These are phyloP conservation scores for Sugiyamaella japonica DNA, from an alignment of 1,139 yeast genomes.

Conservation along the genomic window DNA sequence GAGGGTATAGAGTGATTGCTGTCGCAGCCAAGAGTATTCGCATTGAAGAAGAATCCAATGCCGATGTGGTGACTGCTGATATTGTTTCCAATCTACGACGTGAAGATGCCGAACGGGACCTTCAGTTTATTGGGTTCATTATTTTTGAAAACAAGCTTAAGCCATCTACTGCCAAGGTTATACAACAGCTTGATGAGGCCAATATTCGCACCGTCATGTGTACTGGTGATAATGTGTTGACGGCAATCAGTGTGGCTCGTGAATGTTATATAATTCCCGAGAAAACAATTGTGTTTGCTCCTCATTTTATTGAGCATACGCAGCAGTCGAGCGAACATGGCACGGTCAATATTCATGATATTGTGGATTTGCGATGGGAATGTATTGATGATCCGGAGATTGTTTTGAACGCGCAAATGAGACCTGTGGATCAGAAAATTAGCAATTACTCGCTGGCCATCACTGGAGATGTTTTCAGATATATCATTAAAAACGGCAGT, in stretches of 20 bases:
- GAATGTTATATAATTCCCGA: constrained; percentile 69
- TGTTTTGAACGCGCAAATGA: constrained; percentile 51
- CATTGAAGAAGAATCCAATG: constrained; percentile 39
- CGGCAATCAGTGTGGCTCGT: constrained; percentile 90
- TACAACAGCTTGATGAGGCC: constrained; percentile 61
- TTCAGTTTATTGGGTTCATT: constrained; percentile 82
- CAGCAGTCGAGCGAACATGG: constrained; percentile 21
- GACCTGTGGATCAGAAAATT: constrained; percentile 16
- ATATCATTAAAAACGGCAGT: constrained; percentile 53
- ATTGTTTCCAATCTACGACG: constrained; percentile 44
- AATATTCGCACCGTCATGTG: constrained; percentile 88
- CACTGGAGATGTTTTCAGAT: constrained; percentile 89
- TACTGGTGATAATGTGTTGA: constrained; percentile 92
- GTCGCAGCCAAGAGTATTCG: constrained; percentile 69
- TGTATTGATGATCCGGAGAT: constrained; percentile 41
- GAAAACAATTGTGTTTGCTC: constrained; percentile 59
- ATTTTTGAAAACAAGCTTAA: constrained; percentile 90
- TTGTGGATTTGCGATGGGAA: constrained; percentile 38
- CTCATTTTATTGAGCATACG: constrained; percentile 52
- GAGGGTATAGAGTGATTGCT: constrained; percentile 93
- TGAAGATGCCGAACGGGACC: constrained; percentile 62
- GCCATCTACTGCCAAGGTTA: constrained; percentile 60
- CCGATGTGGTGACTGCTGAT: constrained; percentile 9
- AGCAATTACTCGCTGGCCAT: constrained; percentile 65
- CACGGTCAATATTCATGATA: constrained; percentile 19